Base-by-base conservation (phyloP, 768 basidiomycete species). In the Filobasidium floriforme region DNA sequence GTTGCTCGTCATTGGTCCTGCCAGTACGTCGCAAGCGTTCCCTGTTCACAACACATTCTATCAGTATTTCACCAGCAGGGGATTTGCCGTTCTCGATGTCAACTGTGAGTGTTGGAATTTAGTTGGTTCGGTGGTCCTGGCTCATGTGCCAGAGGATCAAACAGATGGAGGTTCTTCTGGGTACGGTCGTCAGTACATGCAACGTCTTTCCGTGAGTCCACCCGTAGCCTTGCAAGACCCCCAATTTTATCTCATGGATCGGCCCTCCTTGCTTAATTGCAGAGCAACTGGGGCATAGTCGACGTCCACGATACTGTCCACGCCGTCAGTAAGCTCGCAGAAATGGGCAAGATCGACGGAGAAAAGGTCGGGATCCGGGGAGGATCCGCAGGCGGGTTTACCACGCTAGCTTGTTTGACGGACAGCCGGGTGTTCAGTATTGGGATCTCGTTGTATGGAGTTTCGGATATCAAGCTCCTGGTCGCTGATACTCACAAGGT, bases 331-430 rank as follows among this genome's bases (percentile, higher is more conserved):
- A 71, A 80, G 41, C 81, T 89, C 0, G 67, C 74, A 18, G 81
- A 82, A 0, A 76, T 84, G 72, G 80, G 82, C 10, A 83, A 87
- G 70, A 82, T 88, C 63, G 89, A 92, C 68, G 77, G 80, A 1
- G 77, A 83, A 59, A 86, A 89, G 9, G 81, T 84, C 5, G 84
- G 85, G 19, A 86, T 91, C 67, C 85, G 87, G 1, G 90, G 89
- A 0, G 81, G 84, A 0, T 88, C 87, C 14, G 83, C 88, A 0
- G 77, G 75, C 73, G 89, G 89, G 0, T 89, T 82, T 75, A 89
- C 88, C 1, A 81, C 82, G 6, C 83, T 92, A 41, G 81, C 79
- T 0, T 70, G 82, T 11, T 76, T 85, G 11, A 81, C 81, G 62
- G 72, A 77, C 37, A 74, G 77, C 14, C 79, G 74, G 11, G 81